Percentiles rank a stretch among this genome's conserved stretches.
Conservation (phyloP, 2,329 filamentous ascomycete species). For the Pseudogymnoascus destructans region DNA sequence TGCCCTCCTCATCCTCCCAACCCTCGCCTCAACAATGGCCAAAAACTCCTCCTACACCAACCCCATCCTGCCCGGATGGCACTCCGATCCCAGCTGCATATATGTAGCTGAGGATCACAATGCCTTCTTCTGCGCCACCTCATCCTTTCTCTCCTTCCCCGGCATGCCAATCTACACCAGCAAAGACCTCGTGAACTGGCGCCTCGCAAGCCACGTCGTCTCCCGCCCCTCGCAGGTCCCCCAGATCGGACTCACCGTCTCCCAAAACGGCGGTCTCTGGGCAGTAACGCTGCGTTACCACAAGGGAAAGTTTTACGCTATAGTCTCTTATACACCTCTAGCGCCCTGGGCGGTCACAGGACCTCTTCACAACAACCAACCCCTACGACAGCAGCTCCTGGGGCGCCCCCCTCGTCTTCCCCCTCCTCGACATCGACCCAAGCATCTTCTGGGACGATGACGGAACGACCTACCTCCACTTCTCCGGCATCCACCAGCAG, state of each 20-base stretch:
- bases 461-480: constrained; percentile 27
- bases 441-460: constrained; percentile 36
- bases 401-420: constrained; percentile 31
- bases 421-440: constrained; percentile 33
- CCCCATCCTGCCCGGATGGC: constrained; percentile 37
- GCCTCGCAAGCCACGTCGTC: constrained; percentile 30
- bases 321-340: constrained; percentile 16
- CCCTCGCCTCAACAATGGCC: not conserved
- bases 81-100: constrained; percentile 36
- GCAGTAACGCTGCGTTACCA: constrained; percentile 35
- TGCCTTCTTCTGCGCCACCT: constrained; percentile 39
- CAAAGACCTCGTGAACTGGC: constrained; percentile 39
- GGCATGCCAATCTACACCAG: constrained; percentile 40
- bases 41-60: constrained; percentile 23
- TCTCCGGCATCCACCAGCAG: constrained; percentile 17
- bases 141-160: constrained; percentile 40
- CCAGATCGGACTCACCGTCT: constrained; percentile 18
- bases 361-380: constrained; percentile 31
- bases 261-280: constrained; percentile 30
- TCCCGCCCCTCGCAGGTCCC: constrained; percentile 30
- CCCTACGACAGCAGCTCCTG: constrained; percentile 30
- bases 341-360: constrained; percentile 20
- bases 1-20: not conserved
- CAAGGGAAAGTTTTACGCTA: constrained; percentile 32
- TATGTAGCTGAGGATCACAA: constrained; percentile 29